These are phyloP conservation scores for Macrocybe gigantea DNA, from an alignment of 768 basidiomycete species.

Conservation along the genomic window DNA sequence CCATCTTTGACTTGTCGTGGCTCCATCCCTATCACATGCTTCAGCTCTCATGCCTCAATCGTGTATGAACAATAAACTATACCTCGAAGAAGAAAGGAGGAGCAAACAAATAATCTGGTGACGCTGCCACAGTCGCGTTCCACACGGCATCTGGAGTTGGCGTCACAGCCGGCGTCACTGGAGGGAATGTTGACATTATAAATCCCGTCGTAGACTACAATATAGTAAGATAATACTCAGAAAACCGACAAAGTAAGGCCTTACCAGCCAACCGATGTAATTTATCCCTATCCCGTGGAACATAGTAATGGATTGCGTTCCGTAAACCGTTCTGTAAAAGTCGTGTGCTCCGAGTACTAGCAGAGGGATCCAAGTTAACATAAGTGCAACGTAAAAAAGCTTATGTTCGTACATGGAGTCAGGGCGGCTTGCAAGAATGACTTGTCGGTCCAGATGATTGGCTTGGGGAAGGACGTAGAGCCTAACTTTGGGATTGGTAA, in stretches of 20 bases:
- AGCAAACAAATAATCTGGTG: constrained; percentile 7
- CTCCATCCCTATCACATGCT: constrained; percentile 15
- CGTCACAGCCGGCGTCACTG: constrained; percentile 7
- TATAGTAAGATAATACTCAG: background rate
- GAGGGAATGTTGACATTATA: constrained; percentile 5
- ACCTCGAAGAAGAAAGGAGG: constrained; percentile 18
- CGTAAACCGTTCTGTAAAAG: constrained; percentile 1
- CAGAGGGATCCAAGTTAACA: background rate
- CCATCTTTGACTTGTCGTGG: constrained; percentile 8
- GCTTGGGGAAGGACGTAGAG: constrained; percentile 20
- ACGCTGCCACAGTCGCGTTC: constrained; percentile 5
- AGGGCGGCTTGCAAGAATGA: constrained; percentile 9
- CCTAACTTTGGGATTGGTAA: constrained; percentile 7
- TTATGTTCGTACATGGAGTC: constrained; percentile 9
- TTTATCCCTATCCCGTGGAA: constrained; percentile 5
- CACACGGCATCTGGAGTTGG: constrained; percentile 13
- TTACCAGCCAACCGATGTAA: constrained; percentile 3
- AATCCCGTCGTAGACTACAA: constrained; percentile 3
- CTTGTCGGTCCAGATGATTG: constrained; percentile 12
- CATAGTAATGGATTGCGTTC: constrained; percentile 1
- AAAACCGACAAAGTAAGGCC: background rate
- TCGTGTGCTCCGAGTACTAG: constrained; percentile 4
- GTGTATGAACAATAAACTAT: background rate
- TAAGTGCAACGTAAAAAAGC: background rate
- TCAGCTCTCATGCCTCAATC: background rate